Percentiles rank a stretch among this genome's conserved stretches.
Evolutionary conservation across 495 filamentous ascomycete species (phyloP).

Genomic region (Penicillium argentinense): DNA sequence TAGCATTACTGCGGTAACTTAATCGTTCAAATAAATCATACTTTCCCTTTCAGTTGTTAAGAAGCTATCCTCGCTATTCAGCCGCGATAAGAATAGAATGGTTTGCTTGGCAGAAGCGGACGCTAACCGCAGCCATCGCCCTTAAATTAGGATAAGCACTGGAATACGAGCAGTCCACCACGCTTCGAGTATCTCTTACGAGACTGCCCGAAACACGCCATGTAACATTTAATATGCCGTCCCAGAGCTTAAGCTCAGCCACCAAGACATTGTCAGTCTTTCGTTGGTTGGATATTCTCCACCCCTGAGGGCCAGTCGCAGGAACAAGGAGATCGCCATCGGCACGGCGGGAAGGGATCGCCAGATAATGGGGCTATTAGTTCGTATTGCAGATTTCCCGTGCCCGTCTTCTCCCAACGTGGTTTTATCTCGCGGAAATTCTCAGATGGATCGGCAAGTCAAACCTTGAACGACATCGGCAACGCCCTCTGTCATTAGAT

Average conservation of each 20-base stretch:
- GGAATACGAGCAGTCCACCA: background rate
- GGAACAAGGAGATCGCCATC: background rate
- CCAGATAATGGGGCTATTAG: background rate
- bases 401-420: background rate
- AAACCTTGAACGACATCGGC: no score
- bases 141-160: background rate
- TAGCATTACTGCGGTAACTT: no score
- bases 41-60: no score
- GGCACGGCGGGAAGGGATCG: background rate
- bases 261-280: background rate
- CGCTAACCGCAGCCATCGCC: background rate
- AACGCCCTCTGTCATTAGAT: no score
- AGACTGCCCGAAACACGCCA: background rate
- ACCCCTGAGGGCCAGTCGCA: background rate
- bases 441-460: background rate
- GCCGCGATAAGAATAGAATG: background rate
- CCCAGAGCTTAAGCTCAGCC: background rate
- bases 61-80: no score
- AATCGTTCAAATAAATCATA: no score
- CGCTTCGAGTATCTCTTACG: conserved; percentile 2
- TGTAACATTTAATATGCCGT: background rate
- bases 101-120: background rate
- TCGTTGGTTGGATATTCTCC: background rate
- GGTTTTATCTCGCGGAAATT: background rate
- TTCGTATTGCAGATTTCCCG: background rate